A percentile compares a stretch with the other conserved stretches of the same genome.
Conservation (phyloP, 495 filamentous ascomycete species). For the Durotheca rogersii region DNA sequence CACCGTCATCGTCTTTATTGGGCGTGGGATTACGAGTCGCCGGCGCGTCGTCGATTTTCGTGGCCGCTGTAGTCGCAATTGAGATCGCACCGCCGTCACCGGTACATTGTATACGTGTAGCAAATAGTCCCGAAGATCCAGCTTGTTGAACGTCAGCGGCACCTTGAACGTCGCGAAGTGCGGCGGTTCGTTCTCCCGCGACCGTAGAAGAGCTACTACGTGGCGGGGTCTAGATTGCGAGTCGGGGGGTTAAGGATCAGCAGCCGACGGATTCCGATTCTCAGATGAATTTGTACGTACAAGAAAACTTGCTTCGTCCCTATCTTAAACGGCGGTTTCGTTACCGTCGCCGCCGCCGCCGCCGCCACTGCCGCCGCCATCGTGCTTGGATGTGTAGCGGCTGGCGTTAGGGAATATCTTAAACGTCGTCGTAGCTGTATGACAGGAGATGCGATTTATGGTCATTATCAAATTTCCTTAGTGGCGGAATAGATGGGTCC, state of each 20-base stretch:
- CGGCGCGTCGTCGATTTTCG: conserved; percentile 45
- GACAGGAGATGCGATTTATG: neutral
- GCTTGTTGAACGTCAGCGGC: conserved; percentile 84
- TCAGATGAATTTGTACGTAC: conserved; percentile 48
- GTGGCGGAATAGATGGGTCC: neutral
- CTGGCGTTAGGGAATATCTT: neutral
- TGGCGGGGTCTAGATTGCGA: conserved; percentile 88
- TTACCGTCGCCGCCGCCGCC: too few species aligned
- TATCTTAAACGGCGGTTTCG: conserved; percentile 38
- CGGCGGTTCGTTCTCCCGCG: conserved; percentile 65
- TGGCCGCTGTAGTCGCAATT: conserved; percentile 68
- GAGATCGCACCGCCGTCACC: conserved; percentile 70
- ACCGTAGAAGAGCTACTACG: conserved; percentile 69
- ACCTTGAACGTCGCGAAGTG: conserved; percentile 82
- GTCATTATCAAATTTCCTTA: neutral
- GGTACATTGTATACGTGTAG: conserved; percentile 69
- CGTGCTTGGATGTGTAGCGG: conserved; percentile 17
- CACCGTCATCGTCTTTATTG: conserved; percentile 87
- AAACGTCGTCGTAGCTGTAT: neutral
- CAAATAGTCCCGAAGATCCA: conserved; percentile 89
- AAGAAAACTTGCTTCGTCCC: conserved; percentile 67
- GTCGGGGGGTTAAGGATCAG: too few species aligned
- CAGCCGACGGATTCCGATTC: neutral
- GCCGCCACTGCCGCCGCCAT: too few species aligned
- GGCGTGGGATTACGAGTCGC: conserved; percentile 54